Evolutionary conservation across 176 grass and related monocot species (phyloP).

Genomic region (Carex myosuroides): DNA sequence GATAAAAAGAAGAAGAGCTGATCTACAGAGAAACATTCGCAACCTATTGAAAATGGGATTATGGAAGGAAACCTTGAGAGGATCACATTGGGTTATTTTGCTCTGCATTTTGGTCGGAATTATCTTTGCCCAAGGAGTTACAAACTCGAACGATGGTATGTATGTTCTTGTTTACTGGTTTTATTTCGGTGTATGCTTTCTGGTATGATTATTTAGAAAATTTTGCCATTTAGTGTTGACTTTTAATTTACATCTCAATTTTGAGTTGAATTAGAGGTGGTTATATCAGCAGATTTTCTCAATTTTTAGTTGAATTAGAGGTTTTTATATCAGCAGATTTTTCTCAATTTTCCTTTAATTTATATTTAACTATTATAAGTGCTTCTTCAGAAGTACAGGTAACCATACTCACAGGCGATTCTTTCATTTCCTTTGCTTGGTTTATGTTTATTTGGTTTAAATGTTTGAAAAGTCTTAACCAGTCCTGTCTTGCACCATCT

Average conservation of each 20-base stretch:
- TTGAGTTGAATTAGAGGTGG: neutral
- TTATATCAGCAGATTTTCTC: neutral
- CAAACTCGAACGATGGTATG: conserved; percentile 34
- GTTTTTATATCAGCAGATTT: no score
- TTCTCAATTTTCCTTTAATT: neutral
- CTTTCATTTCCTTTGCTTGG: neutral
- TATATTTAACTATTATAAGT: neutral
- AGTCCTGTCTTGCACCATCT: no score
- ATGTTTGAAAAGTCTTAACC: no score
- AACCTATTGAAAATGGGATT: neutral
- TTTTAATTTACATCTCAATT: neutral
- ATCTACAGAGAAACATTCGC: neutral
- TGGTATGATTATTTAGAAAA: neutral
- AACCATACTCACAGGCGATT: neutral
- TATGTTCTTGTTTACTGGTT: conserved; percentile 15
- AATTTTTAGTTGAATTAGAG: no score
- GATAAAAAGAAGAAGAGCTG: conserved; percentile 1
- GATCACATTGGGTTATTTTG: conserved; percentile 16
- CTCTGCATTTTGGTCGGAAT: conserved; percentile 17
- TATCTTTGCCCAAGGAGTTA: conserved; percentile 18
- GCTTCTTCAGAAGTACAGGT: neutral
- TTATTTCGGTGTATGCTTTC: neutral
- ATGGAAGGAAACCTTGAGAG: neutral
- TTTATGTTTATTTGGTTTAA: neutral
- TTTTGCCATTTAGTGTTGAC: neutral